phyloP scores from a whole-genome alignment of 768 basidiomycete species.

The Macrocybe gigantea region DNA sequence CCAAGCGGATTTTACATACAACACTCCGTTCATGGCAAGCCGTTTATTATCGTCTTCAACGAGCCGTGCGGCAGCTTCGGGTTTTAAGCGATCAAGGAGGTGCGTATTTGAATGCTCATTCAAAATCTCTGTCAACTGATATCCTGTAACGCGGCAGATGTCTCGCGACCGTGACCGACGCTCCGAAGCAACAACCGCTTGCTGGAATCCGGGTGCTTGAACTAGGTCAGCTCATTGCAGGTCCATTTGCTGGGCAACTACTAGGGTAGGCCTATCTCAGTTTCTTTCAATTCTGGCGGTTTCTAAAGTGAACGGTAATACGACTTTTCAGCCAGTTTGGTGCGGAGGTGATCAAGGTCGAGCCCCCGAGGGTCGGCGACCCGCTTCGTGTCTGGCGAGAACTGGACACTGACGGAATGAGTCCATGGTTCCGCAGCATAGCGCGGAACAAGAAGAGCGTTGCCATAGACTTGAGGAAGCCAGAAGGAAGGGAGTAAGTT shows the following conservation, averaged over 20 bases:
- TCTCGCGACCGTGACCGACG: constrained; percentile 9
- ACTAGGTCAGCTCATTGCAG: constrained; percentile 66
- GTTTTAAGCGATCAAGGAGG: too few relatives aligned
- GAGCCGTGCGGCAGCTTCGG: too few relatives aligned
- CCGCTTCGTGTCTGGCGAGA: constrained; percentile 69
- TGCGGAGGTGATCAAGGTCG: constrained; percentile 70
- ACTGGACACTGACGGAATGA: constrained; percentile 62
- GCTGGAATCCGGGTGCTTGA: constrained; percentile 62
- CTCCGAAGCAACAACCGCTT: constrained; percentile 41
- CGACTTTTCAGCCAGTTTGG: constrained; percentile 50
- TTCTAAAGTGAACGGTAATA: not conserved
- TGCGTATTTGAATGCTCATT: too few relatives aligned
- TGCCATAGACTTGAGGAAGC: constrained; percentile 56
- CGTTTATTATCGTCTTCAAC: too few relatives aligned
- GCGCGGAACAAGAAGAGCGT: constrained; percentile 73
- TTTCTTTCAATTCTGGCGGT: not conserved
- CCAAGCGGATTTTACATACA: too few relatives aligned
- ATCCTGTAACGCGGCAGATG: not conserved
- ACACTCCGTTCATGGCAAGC: too few relatives aligned
- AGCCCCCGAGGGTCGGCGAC: constrained; percentile 58
- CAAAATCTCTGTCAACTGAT: too few relatives aligned
- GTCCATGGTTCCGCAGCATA: constrained; percentile 71
- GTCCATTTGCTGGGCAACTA: constrained; percentile 68
- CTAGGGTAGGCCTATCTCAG: constrained; percentile 42
- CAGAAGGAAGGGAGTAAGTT: constrained; percentile 42